These are phyloP conservation scores for Apiospora marii DNA, from an alignment of 2,329 filamentous ascomycete species.

Conservation along the genomic window DNA sequence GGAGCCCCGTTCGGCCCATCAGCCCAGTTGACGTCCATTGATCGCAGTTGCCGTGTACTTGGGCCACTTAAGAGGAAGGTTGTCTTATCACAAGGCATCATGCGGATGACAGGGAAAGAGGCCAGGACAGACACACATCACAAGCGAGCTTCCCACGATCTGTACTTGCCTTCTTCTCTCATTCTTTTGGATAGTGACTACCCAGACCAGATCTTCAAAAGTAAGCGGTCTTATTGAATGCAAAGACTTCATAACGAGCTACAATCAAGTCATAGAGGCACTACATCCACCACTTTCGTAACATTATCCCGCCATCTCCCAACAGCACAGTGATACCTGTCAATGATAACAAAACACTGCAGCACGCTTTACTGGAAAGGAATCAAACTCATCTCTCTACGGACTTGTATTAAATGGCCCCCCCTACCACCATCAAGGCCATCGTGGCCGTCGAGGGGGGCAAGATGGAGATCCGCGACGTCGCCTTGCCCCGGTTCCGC, in stretches of 20 bases:
- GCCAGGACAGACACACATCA: neutral
- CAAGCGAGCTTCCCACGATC: neutral
- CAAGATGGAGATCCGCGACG: slow-evolving; percentile 35
- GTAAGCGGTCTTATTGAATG: too few species aligned
- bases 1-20: neutral
- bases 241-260: too few species aligned
- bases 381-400: neutral
- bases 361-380: neutral
- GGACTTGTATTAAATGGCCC: too few species aligned
- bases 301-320: too few species aligned
- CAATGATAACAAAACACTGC: neutral
- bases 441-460: slow-evolving; percentile 32
- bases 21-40: neutral
- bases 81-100: slow-evolving; percentile 14
- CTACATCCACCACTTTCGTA: too few species aligned
- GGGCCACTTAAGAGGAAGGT: slow-evolving; percentile 3
- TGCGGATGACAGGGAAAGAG: neutral
- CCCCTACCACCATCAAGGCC: slow-evolving; percentile 32
- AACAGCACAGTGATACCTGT: too few species aligned
- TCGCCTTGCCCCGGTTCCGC: slow-evolving; percentile 33
- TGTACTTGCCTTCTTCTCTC: neutral
- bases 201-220: neutral
- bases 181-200: neutral
- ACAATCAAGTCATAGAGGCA: too few species aligned
- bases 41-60: neutral